A percentile compares a stretch with the other conserved stretches of the same genome.
Conservation (phyloP, 2,329 filamentous ascomycete species). For the Elsinoe arachidis region DNA sequence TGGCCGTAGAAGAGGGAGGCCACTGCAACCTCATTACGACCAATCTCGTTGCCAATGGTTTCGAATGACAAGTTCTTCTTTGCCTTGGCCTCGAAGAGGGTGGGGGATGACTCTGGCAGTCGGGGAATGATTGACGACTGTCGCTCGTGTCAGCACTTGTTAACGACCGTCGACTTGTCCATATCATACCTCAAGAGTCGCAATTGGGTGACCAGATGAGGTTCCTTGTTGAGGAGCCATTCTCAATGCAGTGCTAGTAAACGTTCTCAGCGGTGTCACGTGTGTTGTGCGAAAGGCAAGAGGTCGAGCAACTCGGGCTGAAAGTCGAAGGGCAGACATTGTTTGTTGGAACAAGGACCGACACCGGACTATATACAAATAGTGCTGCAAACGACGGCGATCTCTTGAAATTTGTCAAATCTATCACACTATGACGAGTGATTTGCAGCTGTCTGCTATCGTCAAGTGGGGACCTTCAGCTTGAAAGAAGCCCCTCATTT, state of each 20-base stretch:
- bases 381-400: background rate
- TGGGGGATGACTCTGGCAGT: conserved; percentile 61
- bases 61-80: conserved; percentile 68
- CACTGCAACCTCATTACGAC: conserved; percentile 72
- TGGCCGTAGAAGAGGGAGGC: conserved; percentile 91
- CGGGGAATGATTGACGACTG: conserved; percentile 58
- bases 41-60: conserved; percentile 62
- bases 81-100: conserved; percentile 76
- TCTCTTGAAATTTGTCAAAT: conserved; percentile 1
- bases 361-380: background rate
- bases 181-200: conserved; percentile 22
- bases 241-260: background rate
- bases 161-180: background rate
- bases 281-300: background rate
- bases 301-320: background rate
- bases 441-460: background rate
- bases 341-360: background rate
- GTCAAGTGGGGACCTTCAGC: conserved; percentile 1
- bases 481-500: background rate
- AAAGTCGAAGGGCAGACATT: conserved; percentile 6
- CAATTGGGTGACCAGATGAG: conserved; percentile 25
- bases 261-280: conserved; percentile 3
- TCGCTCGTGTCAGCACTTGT: conserved; percentile 14
- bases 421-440: conserved; percentile 4
- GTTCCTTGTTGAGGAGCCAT: conserved; percentile 24